Base-by-base conservation (phyloP, 495 filamentous ascomycete genomes). In the Tuber calosporum region DNA sequence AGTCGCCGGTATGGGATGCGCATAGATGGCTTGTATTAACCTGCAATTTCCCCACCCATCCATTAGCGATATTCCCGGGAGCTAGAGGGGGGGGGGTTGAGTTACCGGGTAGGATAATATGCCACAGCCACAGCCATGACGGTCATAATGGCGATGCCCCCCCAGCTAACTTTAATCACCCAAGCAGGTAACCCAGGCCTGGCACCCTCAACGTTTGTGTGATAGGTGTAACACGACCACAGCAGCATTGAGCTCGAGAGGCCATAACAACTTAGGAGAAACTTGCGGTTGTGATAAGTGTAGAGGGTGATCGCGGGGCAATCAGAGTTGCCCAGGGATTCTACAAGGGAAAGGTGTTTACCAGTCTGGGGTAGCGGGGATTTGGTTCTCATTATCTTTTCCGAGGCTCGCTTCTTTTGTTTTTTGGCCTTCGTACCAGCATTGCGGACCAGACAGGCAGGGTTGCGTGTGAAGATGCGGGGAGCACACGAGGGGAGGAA, bases 111-210 rank as follows among this genome's bases (percentile, higher is more conserved):
- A 39, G 76, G 76, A 22, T 79, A 79, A 48, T 75, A 79, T 20
- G 53, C 67, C 38, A 75, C 73, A 36, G 66, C 71, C 36, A 43
- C 73, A 41, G 58, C 87, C 85, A 83, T 85, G 85, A 37, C 85
- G 84, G 82, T 87, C 86, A 83, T 88, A 86, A 77, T 84, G 84
- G 74, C 87, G 86, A 82, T 86, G 83, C 79, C 88, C 84, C 81
- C 87, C 84, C 72, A 89, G 72, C 5, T 74, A 40, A 67, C 66
- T 20, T 68, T 69, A 13, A 40, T 36, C 39, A 73, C 73, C 79
- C 79, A 80, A n/a, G 40, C 69, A 26, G 79, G 78, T 26, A 80
- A 38, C 11, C 69, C 74, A 15, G 70, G 68, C 22, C 73, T 70
- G n/a, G 17, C 30, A 8, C 77, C 41, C 38, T 69, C 66, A 39